Percentiles rank a stretch among this genome's conserved stretches.
Conservation (phyloP, 441 rosid genomes). For the Pelargonium cotyledonis region DNA sequence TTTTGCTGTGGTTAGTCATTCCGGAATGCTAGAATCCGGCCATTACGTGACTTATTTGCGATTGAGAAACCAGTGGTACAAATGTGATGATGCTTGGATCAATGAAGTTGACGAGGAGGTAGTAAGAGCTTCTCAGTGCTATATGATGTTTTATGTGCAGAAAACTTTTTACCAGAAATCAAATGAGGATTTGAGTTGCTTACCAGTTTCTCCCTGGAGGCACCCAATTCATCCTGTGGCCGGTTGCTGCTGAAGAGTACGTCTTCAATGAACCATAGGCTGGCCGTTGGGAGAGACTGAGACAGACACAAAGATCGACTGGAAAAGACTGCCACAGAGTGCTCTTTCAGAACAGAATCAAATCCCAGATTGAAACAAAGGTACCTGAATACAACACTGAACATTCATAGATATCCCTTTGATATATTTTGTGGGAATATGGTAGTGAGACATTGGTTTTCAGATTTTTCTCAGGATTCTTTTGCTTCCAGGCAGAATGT, state of each 20-base stretch:
- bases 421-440: no score
- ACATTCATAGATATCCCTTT: no score
- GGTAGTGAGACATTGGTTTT: no score
- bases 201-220: conserved; percentile 31
- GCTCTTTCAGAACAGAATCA: no score
- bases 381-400: no score
- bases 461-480: no score
- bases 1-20: conserved; percentile 73
- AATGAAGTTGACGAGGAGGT: conserved; percentile 71
- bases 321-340: no score
- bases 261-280: not conserved
- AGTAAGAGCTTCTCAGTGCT: conserved; percentile 78
- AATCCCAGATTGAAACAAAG: no score
- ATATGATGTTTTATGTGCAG: conserved; percentile 79
- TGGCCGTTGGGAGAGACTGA: no score
- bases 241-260: conserved; percentile 38
- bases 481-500: no score
- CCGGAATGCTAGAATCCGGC: conserved; percentile 78
- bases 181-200: conserved; percentile 42
- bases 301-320: no score
- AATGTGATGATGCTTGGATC: conserved; percentile 86
- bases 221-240: conserved; percentile 33
- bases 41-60: conserved; percentile 73
- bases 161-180: conserved; percentile 53
- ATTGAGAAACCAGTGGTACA: conserved; percentile 67